Base-by-base conservation (phyloP, 345 rosid genomes). In the Syzygium grande region DNA sequence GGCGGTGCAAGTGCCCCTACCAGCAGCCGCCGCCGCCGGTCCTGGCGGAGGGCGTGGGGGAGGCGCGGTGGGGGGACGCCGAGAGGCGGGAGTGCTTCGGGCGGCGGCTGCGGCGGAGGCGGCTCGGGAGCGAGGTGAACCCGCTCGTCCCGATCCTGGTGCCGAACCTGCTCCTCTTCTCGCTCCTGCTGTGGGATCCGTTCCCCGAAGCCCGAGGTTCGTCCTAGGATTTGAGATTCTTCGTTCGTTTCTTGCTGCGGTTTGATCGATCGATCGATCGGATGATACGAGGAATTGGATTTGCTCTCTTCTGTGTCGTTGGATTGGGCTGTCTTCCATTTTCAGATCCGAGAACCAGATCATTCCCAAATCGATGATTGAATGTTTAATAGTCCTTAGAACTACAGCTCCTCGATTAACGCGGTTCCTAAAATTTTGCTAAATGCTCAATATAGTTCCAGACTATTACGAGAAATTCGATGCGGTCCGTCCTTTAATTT, bases 1-100 rank as follows among this genome's bases (percentile, higher is more conserved):
- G 97, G 98, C 90, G 98, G 87, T 92, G 92, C 84, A 95, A 95
- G 87, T 94, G 98, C 88, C 99, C 97, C 5, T 97, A 92, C 93
- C 93, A 89, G 46, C 97, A 93, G 91, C 98, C 99, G 1, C 97
- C 96, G 59, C 92, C 98, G 34, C 29, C 92, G 91, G 56, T 94
- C 34, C 94, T 95, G 19, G 97, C 98, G 0, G 88, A 84, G 49
- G 98, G 96, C 53, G 90, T 93, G 29, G 97, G 94, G 91, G 95
- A 92, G 88, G 98, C 96, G 6, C 86, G 84, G 87, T 97, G 99
- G 97, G 95, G 94, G 0, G 94, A 90, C 61, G 95, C 90, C 30
- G 90, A 93, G 56, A 93, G 88, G 92, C 92, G 90, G 84, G 95
- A 91, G 91, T 92, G 91, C 51, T 92, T 87, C 86, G 93, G 96